Base-by-base conservation (phyloP, 441 rosid genomes). In the Bruguiera hainesii region DNA sequence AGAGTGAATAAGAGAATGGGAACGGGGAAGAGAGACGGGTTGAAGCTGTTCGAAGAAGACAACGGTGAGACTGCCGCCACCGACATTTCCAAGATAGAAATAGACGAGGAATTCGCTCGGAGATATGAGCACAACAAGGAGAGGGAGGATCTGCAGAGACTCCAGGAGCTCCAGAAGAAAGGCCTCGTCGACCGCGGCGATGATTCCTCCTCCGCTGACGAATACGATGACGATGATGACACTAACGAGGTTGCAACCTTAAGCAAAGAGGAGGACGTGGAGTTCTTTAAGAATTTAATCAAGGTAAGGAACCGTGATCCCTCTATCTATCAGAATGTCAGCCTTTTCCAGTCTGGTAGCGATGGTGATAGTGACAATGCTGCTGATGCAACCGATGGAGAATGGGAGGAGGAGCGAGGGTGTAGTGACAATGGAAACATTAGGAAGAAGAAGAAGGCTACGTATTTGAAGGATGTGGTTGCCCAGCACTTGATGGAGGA, bases 391-490 rank as follows among this genome's bases (percentile, higher is more conserved):
- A 39, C 15, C 18, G 15, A 39, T 13, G 48, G 48, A 13, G 64
- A 63, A 0, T 61, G 67, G 15, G 69, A 68, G 13, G 83, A 57
- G 6, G 80, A 65, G 33, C 7, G 7, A 62, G 80, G 56, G 51
- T 23, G 20, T 26, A 71, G 63, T 51, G 64, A 50, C 81, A 52
- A 52, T 64, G 50, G 26, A 31, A 64, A 33, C 11, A 16, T 7
- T 18, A 33, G 46, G 46, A 23, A 60, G 30, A 49, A 60, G 71
- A 75, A 73, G 66, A 75, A 64, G 68, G 70, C 83, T 19, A 65
- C 75, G 80, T 84, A 85, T 69, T 71, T 90, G 80, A 93, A 84
- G 73, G 97, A 90, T 71, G 93, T 89, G 37, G 72, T 75, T 33
- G 97, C 97, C 0, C 77, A 73, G 75, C 88, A 82, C 1, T 74